Evolutionary conservation across 1,284 basidiomycete species (phyloP).

Genomic region (Melampsora abietis-canadensis): DNA sequence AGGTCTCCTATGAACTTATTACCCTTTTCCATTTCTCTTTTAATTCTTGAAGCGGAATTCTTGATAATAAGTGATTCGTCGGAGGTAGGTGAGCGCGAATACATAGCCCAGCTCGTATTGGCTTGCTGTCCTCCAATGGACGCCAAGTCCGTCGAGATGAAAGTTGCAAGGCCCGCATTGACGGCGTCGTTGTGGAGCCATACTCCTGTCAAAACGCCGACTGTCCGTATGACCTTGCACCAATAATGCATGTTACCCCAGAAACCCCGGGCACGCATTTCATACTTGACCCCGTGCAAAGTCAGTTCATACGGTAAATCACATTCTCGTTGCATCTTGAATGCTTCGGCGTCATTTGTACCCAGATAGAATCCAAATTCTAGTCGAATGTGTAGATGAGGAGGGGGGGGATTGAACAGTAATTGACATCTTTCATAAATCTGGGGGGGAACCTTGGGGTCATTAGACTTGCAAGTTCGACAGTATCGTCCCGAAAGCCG

Average conservation of each 20-base stretch:
- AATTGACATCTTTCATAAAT: too few species aligned
- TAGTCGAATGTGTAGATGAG: not conserved
- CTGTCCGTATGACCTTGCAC: not conserved
- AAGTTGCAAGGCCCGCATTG: not conserved
- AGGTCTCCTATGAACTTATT: too few species aligned
- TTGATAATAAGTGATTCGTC: not conserved
- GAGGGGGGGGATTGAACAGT: not conserved
- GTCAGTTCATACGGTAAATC: slow-evolving; percentile 1
- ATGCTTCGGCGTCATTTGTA: not conserved
- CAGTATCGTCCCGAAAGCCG: too few species aligned
- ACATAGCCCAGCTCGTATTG: slow-evolving; percentile 1
- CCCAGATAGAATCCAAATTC: not conserved
- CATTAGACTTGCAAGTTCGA: too few species aligned
- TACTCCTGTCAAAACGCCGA: not conserved
- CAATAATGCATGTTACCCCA: slow-evolving; percentile 2
- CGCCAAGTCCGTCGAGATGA: not conserved
- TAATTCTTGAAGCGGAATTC: too few species aligned
- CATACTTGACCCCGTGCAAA: not conserved
- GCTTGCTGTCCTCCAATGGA: not conserved
- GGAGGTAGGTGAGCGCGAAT: not conserved
- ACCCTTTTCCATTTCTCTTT: too few species aligned
- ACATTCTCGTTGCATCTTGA: not conserved
- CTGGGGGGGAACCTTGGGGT: too few species aligned
- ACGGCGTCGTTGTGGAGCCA: not conserved
- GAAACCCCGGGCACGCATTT: not conserved